These are phyloP conservation scores for Fusarium hostae DNA, from an alignment of 2,329 filamentous ascomycete genomes.

Conservation along the genomic window DNA sequence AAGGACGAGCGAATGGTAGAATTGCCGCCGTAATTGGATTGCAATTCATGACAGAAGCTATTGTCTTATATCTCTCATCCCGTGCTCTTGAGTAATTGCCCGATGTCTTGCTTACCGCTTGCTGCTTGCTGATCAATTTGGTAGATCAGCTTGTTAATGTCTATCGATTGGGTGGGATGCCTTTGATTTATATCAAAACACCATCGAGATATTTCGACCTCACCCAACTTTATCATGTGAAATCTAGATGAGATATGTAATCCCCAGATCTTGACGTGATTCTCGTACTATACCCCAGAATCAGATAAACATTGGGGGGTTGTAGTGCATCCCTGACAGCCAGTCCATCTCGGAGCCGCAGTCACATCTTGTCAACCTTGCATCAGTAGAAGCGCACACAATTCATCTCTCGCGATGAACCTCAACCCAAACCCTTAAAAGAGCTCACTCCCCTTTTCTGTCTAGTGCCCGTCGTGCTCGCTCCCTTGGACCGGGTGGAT, in stretches of 20 bases:
- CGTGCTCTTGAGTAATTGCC: slow-evolving; percentile 6
- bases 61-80: slow-evolving; percentile 25
- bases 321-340: slow-evolving; percentile 11
- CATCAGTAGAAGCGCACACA: slow-evolving; percentile 4
- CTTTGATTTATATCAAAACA: not conserved
- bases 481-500: slow-evolving; percentile 46
- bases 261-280: slow-evolving; percentile 31
- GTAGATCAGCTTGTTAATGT: not conserved
- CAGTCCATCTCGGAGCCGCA: slow-evolving; percentile 35
- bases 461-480: slow-evolving; percentile 24
- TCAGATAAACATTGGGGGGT: slow-evolving; percentile 10
- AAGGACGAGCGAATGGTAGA: slow-evolving; percentile 13
- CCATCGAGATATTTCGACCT: not conserved
- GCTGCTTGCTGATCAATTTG: not conserved
- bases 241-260: slow-evolving; percentile 7
- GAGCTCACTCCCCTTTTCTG: not conserved
- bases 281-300: slow-evolving; percentile 16
- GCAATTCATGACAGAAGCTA: slow-evolving; percentile 27
- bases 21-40: slow-evolving; percentile 35
- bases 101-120: slow-evolving; percentile 6
- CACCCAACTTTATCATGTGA: not conserved
- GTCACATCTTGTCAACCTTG: slow-evolving; percentile 8
- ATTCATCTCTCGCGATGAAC: slow-evolving; percentile 1
- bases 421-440: slow-evolving; percentile 3
- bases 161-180: not conserved